These are phyloP conservation scores for Saturnispora quitensis DNA, from an alignment of 805 yeast species.

Conservation along the genomic window DNA sequence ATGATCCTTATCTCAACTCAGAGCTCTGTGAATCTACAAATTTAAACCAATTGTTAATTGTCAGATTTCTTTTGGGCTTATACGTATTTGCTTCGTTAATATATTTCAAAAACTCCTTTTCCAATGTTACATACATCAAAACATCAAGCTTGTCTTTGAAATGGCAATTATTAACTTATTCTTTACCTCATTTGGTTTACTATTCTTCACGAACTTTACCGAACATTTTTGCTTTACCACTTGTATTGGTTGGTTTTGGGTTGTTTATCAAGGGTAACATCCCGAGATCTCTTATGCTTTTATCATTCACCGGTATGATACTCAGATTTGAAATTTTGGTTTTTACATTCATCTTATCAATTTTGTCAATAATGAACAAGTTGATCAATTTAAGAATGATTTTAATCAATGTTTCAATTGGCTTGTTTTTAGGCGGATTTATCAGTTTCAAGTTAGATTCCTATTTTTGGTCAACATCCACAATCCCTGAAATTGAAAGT, in stretches of 20 bases:
- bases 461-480: constrained; percentile 53
- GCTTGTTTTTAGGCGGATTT: constrained; percentile 40
- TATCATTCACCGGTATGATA: constrained; percentile 55
- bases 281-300: constrained; percentile 39
- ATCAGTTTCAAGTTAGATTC: constrained; percentile 53
- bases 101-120: constrained; percentile 36
- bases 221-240: constrained; percentile 76
- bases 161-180: constrained; percentile 35
- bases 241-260: constrained; percentile 49
- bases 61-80: constrained; percentile 55
- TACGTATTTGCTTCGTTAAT: constrained; percentile 46
- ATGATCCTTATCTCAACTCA: not conserved
- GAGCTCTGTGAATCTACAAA: constrained; percentile 26
- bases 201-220: constrained; percentile 84
- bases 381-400: constrained; percentile 11
- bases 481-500: constrained; percentile 65
- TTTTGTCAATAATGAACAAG: not conserved
- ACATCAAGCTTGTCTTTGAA: constrained; percentile 4
- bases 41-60: constrained; percentile 42
- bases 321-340: constrained; percentile 67
- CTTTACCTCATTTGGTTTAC: constrained; percentile 74
- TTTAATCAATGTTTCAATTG: constrained; percentile 30
- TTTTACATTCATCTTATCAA: constrained; percentile 41
- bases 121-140: constrained; percentile 17
- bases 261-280: constrained; percentile 41